Evolutionary conservation across 176 grass and related monocot genomes (phyloP), one percentile per base, ranked within the genome.

Genomic region (Cenchrus purpureus): DNA sequence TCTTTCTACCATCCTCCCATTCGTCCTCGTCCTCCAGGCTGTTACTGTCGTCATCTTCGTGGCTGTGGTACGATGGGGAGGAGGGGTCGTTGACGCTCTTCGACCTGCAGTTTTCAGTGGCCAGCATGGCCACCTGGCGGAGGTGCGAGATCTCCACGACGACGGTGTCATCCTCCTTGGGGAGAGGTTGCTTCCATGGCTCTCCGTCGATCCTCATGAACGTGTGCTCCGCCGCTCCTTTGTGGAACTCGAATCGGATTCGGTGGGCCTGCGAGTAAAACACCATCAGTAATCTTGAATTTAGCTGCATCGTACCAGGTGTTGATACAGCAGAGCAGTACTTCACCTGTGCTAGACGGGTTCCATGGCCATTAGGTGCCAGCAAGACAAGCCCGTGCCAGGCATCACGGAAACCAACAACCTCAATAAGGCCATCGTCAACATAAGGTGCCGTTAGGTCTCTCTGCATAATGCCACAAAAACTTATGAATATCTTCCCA

Each of bases 141-240:
- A 89, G 85, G 68, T 90, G 83, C 12, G 92, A 95, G 73, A 98
- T 98, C 80, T 98, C 96, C 0, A 98, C 93, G 0, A 98, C 96
- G 0, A 98, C 96, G 0, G 89, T 90, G 87, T 94, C 91, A 2
- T 98, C 89, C 59, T 98, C 78, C 62, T 75, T 79, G 59, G 96
- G 96, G 14, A 98, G 87, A 16, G 96, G 96, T 58, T 98, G 96
- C 91, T 92, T 98, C 96, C 96, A 98, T 25, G 96, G 96, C 79
- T 98, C 96, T 5, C 96, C 96, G 2, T 98, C 96, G 10, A 98
- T 87, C 77, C 96, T 91, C 93, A 98, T 98, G 85, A 83, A 98
- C 10, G 96, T 98, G 80, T 93, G 56, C 12, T 90, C 80, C 1
- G 96, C 85, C 12, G 89, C 89, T 42, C 80, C 93, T 74, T 95